Evolutionary conservation across 2,329 filamentous ascomycete genomes (phyloP).

Genomic region (Beauveria scarabaeidicola): DNA sequence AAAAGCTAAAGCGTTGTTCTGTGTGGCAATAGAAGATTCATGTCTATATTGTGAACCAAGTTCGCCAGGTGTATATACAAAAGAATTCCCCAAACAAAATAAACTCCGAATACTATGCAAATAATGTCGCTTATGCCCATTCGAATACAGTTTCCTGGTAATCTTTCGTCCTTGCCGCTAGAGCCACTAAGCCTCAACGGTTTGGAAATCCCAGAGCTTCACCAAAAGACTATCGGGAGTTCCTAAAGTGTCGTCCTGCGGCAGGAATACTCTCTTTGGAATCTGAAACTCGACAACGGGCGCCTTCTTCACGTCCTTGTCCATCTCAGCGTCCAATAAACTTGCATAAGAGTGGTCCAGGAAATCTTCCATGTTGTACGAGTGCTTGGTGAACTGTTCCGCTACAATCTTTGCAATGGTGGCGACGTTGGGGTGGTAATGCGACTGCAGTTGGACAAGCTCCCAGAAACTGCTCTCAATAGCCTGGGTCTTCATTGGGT

Average conservation of each 20-base stretch:
- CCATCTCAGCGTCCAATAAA: constrained; percentile 75
- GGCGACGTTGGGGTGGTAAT: constrained; percentile 95
- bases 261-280: constrained; percentile 69
- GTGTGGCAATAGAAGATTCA: background rate
- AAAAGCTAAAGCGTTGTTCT: background rate
- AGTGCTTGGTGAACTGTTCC: constrained; percentile 93
- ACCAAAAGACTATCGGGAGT: constrained; percentile 47
- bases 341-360: constrained; percentile 85
- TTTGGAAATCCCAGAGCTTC: constrained; percentile 52
- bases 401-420: constrained; percentile 89
- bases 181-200: background rate
- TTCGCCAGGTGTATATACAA: constrained; percentile 7
- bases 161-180: background rate
- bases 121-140: constrained; percentile 1
- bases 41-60: background rate
- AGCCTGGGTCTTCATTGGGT: constrained; percentile 78
- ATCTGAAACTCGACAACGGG: constrained; percentile 93
- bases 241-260: constrained; percentile 38
- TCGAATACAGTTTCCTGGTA: background rate
- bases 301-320: constrained; percentile 73
- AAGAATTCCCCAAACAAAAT: background rate
- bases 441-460: constrained; percentile 77
- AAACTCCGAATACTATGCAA: constrained; percentile 7
- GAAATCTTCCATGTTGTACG: constrained; percentile 95
- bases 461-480: constrained; percentile 96